Evolutionary conservation across 306 rosid genomes (phyloP), one percentile per base, ranked within the genome.

Genomic region (Vicia sativa): DNA sequence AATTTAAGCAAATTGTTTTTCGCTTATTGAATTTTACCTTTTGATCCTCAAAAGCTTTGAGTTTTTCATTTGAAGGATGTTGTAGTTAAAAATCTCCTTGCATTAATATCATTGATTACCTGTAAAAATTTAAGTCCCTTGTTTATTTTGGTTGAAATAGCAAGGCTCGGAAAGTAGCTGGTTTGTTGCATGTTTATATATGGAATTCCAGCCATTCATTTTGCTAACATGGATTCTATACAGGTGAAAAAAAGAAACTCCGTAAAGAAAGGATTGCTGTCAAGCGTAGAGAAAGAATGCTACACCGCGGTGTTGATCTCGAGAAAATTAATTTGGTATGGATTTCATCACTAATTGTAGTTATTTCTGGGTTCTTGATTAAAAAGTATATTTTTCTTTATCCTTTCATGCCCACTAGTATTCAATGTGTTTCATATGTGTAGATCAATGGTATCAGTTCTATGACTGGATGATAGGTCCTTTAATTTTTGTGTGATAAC

Each of bases 241-340:
- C 81, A 90, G 98, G 96, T 82, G 84, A 73, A 42, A 93, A 88
- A 66, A 90, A 93, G 91, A 90, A 82, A 77, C 79, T 86, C 63
- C 89, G 86, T 42, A 85, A 90, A 71, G 97, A 86, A 81, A 66
- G 53, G 67, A 83, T 93, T 59, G 90, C 84, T 62, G 84, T 15
- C 43, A 93, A 85, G 67, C 96, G 95, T 3, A 80, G 86, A 70
- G 91, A 79, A 52, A 86, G 97, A 83, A 87, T 90, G 96, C 78
- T 80, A 52, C 50, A 8, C 46, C 86, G 86, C 1, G 98, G 98
- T 25, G 89, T 93, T 81, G 89, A 93, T 77, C 88, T 93, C 7
- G 85, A 71, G 83, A 68, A 78, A 80, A 86, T 93, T 57, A 93
- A 87, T 72, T 65, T 3, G 86, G 98, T 90, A 86, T 66, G 68